Evolutionary conservation across 192 early-diverging fungal genomes (phyloP).

Genomic region (Paraglomus occultum): DNA sequence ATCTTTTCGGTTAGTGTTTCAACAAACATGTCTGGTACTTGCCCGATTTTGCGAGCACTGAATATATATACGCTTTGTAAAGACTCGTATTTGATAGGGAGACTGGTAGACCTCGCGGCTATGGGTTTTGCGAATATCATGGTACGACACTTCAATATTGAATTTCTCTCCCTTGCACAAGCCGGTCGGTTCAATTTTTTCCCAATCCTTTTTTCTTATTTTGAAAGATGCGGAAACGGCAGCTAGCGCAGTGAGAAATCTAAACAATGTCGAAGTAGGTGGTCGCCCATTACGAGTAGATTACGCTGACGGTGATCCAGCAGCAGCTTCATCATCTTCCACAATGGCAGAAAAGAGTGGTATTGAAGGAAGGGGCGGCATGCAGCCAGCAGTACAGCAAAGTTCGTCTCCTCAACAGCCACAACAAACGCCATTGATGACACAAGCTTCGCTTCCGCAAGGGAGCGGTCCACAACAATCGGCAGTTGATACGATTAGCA

Average conservation of each 20-base stretch:
- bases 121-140: constrained; percentile 91
- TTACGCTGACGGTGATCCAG: constrained; percentile 80
- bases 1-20: constrained; percentile 56
- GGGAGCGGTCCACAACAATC: background rate
- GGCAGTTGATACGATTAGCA: constrained; percentile 31
- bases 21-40: background rate
- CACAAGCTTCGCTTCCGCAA: background rate
- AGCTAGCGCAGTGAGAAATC: constrained; percentile 88
- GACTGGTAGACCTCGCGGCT: constrained; percentile 85
- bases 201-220: constrained; percentile 1
- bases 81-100: constrained; percentile 92
- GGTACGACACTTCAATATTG: no score
- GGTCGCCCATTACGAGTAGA: constrained; percentile 89
- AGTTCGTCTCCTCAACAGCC: background rate
- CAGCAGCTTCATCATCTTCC: constrained; percentile 21
- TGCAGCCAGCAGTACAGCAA: background rate
- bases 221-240: constrained; percentile 80
- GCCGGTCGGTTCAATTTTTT: constrained; percentile 27
- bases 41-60: background rate
- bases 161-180: no score
- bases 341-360: constrained; percentile 29
- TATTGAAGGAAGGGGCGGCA: constrained; percentile 21
- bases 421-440: background rate
- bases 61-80: background rate
- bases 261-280: constrained; percentile 88